Percentiles rank a stretch among this genome's conserved stretches.
phyloP scores from a whole-genome alignment of 768 basidiomycete species.

The Sporobolomyces phaffii region DNA sequence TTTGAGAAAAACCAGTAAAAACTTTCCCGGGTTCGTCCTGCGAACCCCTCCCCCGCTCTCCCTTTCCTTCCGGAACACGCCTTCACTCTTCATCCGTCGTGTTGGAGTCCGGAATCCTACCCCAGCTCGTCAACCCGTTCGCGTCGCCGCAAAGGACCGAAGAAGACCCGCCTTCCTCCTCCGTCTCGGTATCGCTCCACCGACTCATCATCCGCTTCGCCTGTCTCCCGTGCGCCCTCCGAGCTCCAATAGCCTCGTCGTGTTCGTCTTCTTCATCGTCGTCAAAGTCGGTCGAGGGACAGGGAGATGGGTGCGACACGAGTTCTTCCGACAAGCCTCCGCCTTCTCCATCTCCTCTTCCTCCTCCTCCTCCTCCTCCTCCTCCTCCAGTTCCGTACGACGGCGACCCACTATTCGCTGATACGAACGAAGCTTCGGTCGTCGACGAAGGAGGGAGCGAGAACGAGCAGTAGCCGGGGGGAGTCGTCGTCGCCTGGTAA shows the following conservation, averaged over 20 bases:
- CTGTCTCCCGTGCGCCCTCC: not conserved
- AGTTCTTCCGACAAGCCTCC: too few relatives aligned
- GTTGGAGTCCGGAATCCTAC: not conserved
- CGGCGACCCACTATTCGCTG: too few relatives aligned
- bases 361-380: not conserved
- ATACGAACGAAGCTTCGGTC: too few relatives aligned
- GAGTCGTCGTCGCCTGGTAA: too few relatives aligned
- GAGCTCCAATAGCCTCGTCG: not conserved
- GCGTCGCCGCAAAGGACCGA: not conserved
- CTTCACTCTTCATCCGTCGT: not conserved
- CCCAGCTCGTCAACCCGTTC: constrained; percentile 16
- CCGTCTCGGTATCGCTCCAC: constrained; percentile 16
- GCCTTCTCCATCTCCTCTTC: not conserved
- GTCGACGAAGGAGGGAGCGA: too few relatives aligned
- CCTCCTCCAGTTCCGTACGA: too few relatives aligned
- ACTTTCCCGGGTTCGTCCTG: too few relatives aligned
- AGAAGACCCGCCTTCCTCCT: not conserved
- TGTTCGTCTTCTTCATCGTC: constrained; percentile 5
- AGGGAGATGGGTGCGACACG: too few relatives aligned
- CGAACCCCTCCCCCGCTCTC: too few relatives aligned
- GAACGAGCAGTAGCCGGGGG: too few relatives aligned
- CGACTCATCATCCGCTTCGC: constrained; percentile 9
- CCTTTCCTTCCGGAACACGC: too few relatives aligned
- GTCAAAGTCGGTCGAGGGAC: not conserved
- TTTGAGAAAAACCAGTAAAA: too few relatives aligned